A percentile compares a stretch with the other conserved stretches of the same genome.
Conservation (phyloP, 257 asterid species). For the Ophiorrhiza pumila region DNA sequence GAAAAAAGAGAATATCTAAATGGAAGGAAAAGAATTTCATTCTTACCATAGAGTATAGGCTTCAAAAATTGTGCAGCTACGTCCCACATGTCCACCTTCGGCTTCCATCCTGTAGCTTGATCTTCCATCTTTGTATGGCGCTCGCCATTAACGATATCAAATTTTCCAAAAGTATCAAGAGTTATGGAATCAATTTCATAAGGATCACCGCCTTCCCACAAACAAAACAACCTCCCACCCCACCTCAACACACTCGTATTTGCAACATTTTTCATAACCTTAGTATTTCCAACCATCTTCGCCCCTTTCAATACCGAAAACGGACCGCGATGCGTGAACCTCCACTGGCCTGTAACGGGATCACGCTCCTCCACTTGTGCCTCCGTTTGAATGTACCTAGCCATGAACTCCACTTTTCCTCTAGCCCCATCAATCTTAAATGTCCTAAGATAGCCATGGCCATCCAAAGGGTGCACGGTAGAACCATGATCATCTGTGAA, state of each 20-base stretch:
- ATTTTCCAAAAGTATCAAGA: conserved; percentile 59
- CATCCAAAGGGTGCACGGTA: conserved; percentile 96
- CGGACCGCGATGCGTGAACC: conserved; percentile 96
- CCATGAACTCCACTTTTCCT: conserved; percentile 70
- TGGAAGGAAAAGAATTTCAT: not conserved
- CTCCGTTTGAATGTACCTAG: conserved; percentile 88
- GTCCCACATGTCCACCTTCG: conserved; percentile 40
- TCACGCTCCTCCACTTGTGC: conserved; percentile 91
- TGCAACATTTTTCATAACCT: conserved; percentile 99
- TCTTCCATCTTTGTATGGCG: conserved; percentile 13
- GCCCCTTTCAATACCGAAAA: conserved; percentile 88
- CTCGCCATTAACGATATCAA: conserved; percentile 33
- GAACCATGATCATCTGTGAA: conserved; percentile 94
- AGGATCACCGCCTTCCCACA: conserved; percentile 99
- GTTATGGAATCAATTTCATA: conserved; percentile 64
- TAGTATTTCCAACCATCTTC: conserved; percentile 82
- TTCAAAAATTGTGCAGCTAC: conserved; percentile 75
- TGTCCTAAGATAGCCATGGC: conserved; percentile 82
- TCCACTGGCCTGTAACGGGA: conserved; percentile 74
- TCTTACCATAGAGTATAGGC: conserved; percentile 75
- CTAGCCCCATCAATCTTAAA: conserved; percentile 45
- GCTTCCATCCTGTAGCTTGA: no score
- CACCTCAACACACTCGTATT: conserved; percentile 85
- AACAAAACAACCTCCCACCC: conserved; percentile 79
- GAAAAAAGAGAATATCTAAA: not conserved